These are phyloP conservation scores for Strombidium stylifer DNA, from an alignment of 73 alveolate species.

Conservation along the genomic window DNA sequence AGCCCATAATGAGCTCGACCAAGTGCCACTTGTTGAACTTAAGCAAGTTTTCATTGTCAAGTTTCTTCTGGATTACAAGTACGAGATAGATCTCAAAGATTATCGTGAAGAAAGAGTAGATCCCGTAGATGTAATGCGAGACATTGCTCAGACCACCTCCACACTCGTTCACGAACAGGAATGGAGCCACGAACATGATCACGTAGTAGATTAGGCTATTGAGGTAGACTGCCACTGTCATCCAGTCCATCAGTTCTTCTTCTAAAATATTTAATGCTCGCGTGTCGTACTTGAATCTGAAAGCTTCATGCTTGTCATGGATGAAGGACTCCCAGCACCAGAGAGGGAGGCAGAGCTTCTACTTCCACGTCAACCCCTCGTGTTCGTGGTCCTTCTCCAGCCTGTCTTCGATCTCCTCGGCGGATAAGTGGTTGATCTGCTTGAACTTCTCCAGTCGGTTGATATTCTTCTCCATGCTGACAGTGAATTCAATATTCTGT, in stretches of 20 bases:
- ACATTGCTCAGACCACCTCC: slow-evolving; percentile 1
- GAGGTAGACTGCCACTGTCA: neutral
- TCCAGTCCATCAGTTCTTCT: neutral
- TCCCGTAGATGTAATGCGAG: slow-evolving; percentile 8
- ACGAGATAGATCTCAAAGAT: neutral
- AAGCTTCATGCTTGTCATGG: neutral
- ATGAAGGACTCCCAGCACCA: neutral
- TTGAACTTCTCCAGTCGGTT: no score
- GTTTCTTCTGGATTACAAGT: neutral
- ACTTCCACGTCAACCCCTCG: no score
- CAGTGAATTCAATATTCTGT: no score
- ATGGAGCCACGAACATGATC: neutral
- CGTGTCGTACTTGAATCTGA: slow-evolving; percentile 13
- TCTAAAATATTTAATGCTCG: neutral
- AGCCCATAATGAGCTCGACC: no score
- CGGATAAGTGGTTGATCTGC: no score
- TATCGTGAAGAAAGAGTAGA: slow-evolving; percentile 10
- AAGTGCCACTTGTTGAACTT: no score
- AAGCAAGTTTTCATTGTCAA: no score
- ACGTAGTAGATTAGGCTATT: no score
- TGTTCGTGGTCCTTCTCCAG: no score
- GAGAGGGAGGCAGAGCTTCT: neutral
- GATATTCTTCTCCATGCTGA: no score
- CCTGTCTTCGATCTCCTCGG: no score
- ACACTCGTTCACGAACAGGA: neutral